Evolutionary conservation across 73 alveolate genomes (phyloP), one percentile per base, ranked within the genome.

Genomic region (Diophrys appendiculata): DNA sequence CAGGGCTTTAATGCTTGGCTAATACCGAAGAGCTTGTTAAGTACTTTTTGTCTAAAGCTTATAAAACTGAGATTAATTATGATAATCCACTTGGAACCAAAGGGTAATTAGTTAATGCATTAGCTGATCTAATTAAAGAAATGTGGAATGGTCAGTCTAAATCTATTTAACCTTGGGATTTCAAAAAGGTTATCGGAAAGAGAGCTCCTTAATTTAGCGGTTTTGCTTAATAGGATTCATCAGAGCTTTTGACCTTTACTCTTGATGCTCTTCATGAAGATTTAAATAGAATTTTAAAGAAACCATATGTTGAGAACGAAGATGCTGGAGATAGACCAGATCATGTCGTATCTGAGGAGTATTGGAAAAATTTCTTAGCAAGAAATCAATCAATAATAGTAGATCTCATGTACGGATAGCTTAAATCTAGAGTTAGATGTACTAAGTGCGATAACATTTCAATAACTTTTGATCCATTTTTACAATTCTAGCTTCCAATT

Each of bases 241-340:
- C 80, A 27, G 99, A 97, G 81, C 95, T 98, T 52, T 74, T 98
- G 29, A 92, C 92, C 75, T 98, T 86, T 87, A 88, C 97, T 70
- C 90, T 98, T 31, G 99, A 98, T 92, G 91, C 96, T 76, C 71
- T 98, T 34, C 99, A 98, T 86, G 99, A 98, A 83, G 99, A 97
- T 80, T 85, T 95, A 53, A 94, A 94, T 85, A 81, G 94, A 87
- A 88, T 82, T 2, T 82, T 77, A 52, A 72, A 65, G 70, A 90
- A 87, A 78, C 89, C 90, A 24, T 75, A 87, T 65, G 84, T 82
- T 22, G 91, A 86, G 30, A 30, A 29, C n/a, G 78, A 70, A 30
- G 68, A 33, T 3, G 78, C 68, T 18, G n/a, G 64, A 23, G 78
- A 70, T 2, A n/a, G n/a, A n/a, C 90, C 93, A 52, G 97, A 91